Conservation (phyloP, 2,329 filamentous ascomycete genomes). For the Fonsecaea pugnacius region DNA sequence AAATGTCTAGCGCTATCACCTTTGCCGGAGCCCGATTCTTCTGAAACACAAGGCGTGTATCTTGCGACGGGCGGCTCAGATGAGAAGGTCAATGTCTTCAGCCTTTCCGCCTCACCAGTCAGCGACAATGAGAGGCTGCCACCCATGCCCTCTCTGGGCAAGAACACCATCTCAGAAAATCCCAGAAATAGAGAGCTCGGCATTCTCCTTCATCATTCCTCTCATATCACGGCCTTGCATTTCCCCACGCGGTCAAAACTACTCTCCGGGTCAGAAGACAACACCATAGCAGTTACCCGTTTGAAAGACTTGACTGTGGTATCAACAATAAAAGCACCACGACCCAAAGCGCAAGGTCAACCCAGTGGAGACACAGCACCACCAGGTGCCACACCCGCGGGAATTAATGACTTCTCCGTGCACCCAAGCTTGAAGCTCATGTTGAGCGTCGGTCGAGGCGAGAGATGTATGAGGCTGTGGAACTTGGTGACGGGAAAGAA, state of each 20-base stretch:
- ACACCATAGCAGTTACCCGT: slow-evolving; percentile 82
- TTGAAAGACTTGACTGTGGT: slow-evolving; percentile 88
- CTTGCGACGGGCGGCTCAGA: slow-evolving; percentile 91
- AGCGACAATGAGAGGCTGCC: slow-evolving; percentile 59
- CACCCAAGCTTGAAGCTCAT: slow-evolving; percentile 97
- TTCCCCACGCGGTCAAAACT: slow-evolving; percentile 89
- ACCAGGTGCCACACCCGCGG: slow-evolving; percentile 77
- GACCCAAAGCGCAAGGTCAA: slow-evolving; percentile 76
- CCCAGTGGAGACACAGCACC: slow-evolving; percentile 90
- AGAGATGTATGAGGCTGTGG: slow-evolving; percentile 91
- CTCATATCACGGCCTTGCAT: slow-evolving; percentile 75
- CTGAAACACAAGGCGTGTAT: slow-evolving; percentile 75
- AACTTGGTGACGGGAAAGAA: slow-evolving; percentile 96
- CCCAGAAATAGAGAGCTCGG: slow-evolving; percentile 86
- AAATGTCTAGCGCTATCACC: slow-evolving; percentile 86
- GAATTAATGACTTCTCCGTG: slow-evolving; percentile 92
- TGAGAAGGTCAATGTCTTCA: slow-evolving; percentile 94
- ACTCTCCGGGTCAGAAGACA: slow-evolving; percentile 86
- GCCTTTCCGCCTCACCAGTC: slow-evolving; percentile 72
- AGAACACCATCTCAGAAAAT: slow-evolving; percentile 79
- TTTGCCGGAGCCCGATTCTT: slow-evolving; percentile 59
- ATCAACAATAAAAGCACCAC: slow-evolving; percentile 84
- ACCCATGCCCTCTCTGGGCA: slow-evolving; percentile 68
- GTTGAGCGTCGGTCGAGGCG: slow-evolving; percentile 87
- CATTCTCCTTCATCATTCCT: slow-evolving; percentile 81